These are phyloP conservation scores for Epichloe sibirici DNA, from an alignment of 2,329 filamentous ascomycete genomes.

Conservation along the genomic window DNA sequence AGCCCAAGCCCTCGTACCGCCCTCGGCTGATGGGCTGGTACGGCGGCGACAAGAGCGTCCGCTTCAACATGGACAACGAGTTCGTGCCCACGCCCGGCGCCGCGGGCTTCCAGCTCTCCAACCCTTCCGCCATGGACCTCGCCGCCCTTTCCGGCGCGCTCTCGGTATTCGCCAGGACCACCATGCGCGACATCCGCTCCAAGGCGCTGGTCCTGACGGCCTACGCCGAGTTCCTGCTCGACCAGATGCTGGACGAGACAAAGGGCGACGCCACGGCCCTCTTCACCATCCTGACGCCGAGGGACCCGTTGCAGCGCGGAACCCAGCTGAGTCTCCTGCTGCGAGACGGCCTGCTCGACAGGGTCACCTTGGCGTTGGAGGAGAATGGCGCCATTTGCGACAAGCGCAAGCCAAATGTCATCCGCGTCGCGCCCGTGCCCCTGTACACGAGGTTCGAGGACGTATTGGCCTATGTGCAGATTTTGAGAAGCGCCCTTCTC, in stretches of 20 bases:
- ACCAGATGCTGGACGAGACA: conserved; percentile 26
- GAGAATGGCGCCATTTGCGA: conserved; percentile 64
- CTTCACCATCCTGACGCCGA: conserved; percentile 58
- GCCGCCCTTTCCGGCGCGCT: conserved; percentile 63
- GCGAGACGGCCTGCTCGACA: conserved; percentile 55
- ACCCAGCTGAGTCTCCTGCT: conserved; percentile 70
- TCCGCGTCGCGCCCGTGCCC: conserved; percentile 72
- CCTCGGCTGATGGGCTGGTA: conserved; percentile 76
- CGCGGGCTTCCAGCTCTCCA: conserved; percentile 73
- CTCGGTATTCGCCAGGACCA: conserved; percentile 60
- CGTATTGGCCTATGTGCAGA: conserved; percentile 40
- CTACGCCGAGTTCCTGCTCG: conserved; percentile 61
- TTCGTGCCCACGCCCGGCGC: conserved; percentile 71
- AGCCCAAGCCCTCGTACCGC: conserved; percentile 31
- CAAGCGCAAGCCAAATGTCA: conserved; percentile 74
- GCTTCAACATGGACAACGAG: conserved; percentile 74
- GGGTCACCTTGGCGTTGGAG: conserved; percentile 50
- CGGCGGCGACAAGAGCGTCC: conserved; percentile 62
- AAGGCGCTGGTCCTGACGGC: conserved; percentile 64
- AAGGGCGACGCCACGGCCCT: conserved; percentile 20
- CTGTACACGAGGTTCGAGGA: conserved; percentile 75
- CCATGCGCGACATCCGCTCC: conserved; percentile 53
- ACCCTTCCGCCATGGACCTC: conserved; percentile 67
- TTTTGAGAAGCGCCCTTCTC: conserved; percentile 22
- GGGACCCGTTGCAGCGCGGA: conserved; percentile 54